phyloP scores from a whole-genome alignment of 257 asterid genomes.

The Solanum virginianum region DNA sequence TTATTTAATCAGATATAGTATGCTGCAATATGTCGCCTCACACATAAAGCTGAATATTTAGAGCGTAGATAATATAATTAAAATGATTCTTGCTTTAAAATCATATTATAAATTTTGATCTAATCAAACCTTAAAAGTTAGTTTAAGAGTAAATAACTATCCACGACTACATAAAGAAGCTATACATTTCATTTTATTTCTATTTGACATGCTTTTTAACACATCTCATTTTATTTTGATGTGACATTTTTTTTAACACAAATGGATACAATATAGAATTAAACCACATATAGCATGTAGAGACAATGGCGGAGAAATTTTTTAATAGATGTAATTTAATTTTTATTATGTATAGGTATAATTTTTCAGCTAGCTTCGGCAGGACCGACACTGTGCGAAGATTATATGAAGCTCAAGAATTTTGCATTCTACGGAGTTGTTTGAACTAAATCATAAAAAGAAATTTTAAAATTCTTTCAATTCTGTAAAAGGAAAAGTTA shows the following conservation, averaged over 20 bases:
- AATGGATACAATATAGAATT: neutral
- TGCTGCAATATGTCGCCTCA: no score
- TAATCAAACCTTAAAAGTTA: neutral
- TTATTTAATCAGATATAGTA: no score
- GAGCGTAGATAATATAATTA: neutral
- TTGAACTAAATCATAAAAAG: neutral
- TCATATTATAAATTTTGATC: neutral
- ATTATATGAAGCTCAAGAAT: neutral
- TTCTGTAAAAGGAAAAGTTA: neutral
- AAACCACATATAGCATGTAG: neutral
- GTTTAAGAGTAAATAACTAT: neutral
- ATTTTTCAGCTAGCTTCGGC: no score
- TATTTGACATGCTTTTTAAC: neutral
- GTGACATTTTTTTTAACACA: neutral
- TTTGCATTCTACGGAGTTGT: neutral
- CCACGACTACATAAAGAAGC: rapidly evolving
- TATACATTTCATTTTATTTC: neutral
- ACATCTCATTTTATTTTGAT: neutral
- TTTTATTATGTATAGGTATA: no score
- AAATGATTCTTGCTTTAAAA: rapidly evolving
- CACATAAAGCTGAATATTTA: no score
- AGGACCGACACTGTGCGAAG: neutral
- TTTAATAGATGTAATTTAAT: no score
- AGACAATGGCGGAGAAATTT: no score
- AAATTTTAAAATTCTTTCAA: neutral